phyloP scores from a whole-genome alignment of 768 basidiomycete species.

The Amanita polypyramis region DNA sequence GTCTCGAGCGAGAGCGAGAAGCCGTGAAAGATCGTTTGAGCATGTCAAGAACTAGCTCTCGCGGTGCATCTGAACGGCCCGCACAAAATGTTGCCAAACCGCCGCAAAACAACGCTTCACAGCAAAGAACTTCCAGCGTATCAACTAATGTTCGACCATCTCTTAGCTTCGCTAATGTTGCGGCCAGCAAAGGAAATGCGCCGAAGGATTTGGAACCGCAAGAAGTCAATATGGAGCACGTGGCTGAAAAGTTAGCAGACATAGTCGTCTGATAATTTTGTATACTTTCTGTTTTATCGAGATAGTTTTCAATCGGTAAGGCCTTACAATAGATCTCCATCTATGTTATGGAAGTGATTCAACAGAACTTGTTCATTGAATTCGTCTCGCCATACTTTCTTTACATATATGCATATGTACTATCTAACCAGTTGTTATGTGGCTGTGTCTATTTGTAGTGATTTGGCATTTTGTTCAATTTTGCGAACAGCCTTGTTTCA shows the following conservation, averaged over 20 bases:
- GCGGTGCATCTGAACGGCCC: slow-evolving; percentile 35
- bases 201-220: neutral
- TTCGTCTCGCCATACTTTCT: too few species aligned
- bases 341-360: too few species aligned
- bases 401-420: too few species aligned
- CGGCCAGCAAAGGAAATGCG: slow-evolving; percentile 21
- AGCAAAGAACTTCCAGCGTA: slow-evolving; percentile 17
- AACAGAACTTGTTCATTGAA: too few species aligned
- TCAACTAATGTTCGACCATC: slow-evolving; percentile 50
- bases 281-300: neutral
- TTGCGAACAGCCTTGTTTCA: slow-evolving; percentile 10
- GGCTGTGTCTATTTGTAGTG: slow-evolving; percentile 15
- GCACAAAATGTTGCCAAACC: slow-evolving; percentile 21
- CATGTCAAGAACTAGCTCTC: slow-evolving; percentile 44
- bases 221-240: slow-evolving; percentile 10
- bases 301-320: neutral
- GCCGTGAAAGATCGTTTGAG: slow-evolving; percentile 39
- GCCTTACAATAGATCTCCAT: too few species aligned
- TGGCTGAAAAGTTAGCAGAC: slow-evolving; percentile 11
- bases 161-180: slow-evolving; percentile 77
- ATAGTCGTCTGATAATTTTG: neutral
- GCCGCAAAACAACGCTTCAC: slow-evolving; percentile 7
- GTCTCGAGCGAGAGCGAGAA: slow-evolving; percentile 59
- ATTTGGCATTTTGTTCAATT: slow-evolving; percentile 11
- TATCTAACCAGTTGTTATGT: too few species aligned